Base-by-base conservation (phyloP, 441 rosid species). In the Populus hybrid region DNA sequence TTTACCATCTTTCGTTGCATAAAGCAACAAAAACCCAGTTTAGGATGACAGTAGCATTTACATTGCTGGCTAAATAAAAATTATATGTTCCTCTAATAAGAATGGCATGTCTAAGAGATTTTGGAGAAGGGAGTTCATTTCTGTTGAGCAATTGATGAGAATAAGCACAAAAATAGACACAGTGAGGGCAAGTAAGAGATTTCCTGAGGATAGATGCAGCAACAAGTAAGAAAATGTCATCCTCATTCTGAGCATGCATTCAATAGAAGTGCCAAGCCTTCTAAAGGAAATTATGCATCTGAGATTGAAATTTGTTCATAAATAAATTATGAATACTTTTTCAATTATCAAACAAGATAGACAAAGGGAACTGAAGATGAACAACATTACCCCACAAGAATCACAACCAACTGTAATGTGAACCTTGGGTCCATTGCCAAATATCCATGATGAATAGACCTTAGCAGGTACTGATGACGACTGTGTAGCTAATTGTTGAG, bases 381-480 rank as follows among this genome's bases (percentile, higher is more conserved):
- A 11, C 30, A 28, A 28, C 30, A 35, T 70, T 80, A 83, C 83
- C 83, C 83, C 85, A 67, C 85, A 83, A 70, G 66, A 83, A 74
- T 83, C 85, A 66, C 85, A 83, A 18, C 81, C 85, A 64, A 73
- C 73, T 53, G 63, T 53, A 70, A 53, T 10, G 69, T 83, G 85
- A 75, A 83, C 70, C 79, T 72, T 75, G 10, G 74, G 84, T 23
- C 82, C 79, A 67, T 35, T 63, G 61, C 77, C 75, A 59, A 64
- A 35, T 57, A 70, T 50, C 72, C 77, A 71, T 63, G 81, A 57
- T 2, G 75, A 35, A 68, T 53, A 71, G 30, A 42, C 67, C 30
- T 26, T 32, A 7, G 40, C 46, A 67, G 78, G 77, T 28, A 63
- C 18, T 6, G 61, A 40, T 26, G 77, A 38, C 42, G 77, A 35